Evolutionary conservation across 129 eudicot genomes (phyloP).

Genomic region (Sambucus nigra): DNA sequence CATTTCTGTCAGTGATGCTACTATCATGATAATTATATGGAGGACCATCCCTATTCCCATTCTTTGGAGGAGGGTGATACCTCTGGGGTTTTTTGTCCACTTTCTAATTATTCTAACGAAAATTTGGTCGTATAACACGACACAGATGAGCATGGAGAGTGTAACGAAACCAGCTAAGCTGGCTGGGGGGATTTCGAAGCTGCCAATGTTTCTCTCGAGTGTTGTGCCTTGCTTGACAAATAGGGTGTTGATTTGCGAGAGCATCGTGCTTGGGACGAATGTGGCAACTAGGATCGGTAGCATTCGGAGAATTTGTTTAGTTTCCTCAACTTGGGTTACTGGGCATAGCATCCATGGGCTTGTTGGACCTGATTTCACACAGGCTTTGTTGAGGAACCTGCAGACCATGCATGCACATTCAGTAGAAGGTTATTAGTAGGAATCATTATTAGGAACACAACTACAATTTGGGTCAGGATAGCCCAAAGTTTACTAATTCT

Average conservation of each 20-base stretch:
- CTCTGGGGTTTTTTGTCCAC: constrained; percentile 18
- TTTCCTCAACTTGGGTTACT: constrained; percentile 27
- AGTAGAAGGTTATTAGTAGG: not conserved
- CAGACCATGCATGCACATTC: not conserved
- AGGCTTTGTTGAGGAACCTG: constrained; percentile 26
- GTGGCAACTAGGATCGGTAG: constrained; percentile 15
- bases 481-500: not conserved
- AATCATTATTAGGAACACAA: not conserved
- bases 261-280: constrained; percentile 23
- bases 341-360: constrained; percentile 20
- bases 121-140: constrained; percentile 15
- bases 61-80: constrained; percentile 17
- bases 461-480: not conserved
- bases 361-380: constrained; percentile 4
- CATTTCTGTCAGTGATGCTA: constrained; percentile 8
- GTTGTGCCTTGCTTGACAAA: constrained; percentile 32
- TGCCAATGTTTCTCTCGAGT: constrained; percentile 12
- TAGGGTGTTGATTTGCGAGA: constrained; percentile 18
- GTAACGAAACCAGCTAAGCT: constrained; percentile 13
- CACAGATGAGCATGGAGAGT: constrained; percentile 18
- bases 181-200: constrained; percentile 24
- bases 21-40: constrained; percentile 8
- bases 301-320: constrained; percentile 22
- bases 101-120: constrained; percentile 12
- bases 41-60: constrained; percentile 11